Evolutionary conservation across 495 filamentous ascomycete species (phyloP).

Genomic region (Paragyromitra xinjiangensis): DNA sequence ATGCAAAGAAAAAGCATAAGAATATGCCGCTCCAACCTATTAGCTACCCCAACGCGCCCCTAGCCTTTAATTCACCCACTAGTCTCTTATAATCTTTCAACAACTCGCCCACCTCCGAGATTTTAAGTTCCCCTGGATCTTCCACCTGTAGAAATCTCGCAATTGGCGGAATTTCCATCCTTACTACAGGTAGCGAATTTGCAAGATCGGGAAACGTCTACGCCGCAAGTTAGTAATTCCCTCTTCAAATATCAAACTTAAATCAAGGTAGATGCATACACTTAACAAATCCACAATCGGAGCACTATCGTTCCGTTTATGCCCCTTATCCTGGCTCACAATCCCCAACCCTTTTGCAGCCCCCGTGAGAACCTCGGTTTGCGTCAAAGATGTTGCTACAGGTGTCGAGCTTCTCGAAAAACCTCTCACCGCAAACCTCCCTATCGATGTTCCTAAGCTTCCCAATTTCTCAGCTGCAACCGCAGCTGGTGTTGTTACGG

Average conservation of each 20-base stretch:
- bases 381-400: slow-evolving; percentile 32
- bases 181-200: slow-evolving; percentile 60
- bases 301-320: slow-evolving; percentile 46
- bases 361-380: slow-evolving; percentile 45
- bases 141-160: slow-evolving; percentile 82
- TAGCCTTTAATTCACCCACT: slow-evolving; percentile 71
- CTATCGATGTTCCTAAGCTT: slow-evolving; percentile 45
- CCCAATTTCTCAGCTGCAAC: slow-evolving; percentile 51
- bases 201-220: slow-evolving; percentile 71
- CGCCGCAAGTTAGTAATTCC: slow-evolving; percentile 8
- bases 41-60: slow-evolving; percentile 63
- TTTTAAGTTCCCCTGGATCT: slow-evolving; percentile 77
- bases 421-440: slow-evolving; percentile 51
- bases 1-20: slow-evolving; percentile 12
- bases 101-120: slow-evolving; percentile 83
- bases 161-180: slow-evolving; percentile 74
- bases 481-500: slow-evolving; percentile 47
- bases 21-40: slow-evolving; percentile 1
- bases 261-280: slow-evolving; percentile 20
- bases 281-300: slow-evolving; percentile 53
- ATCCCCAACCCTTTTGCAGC: slow-evolving; percentile 44
- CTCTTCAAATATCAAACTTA: neutral
- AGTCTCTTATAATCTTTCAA: slow-evolving; percentile 88
- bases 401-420: slow-evolving; percentile 51
- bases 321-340: slow-evolving; percentile 41